Conservation (phyloP, 176 grass and related monocot species). For the Calamus simplicifolius region DNA sequence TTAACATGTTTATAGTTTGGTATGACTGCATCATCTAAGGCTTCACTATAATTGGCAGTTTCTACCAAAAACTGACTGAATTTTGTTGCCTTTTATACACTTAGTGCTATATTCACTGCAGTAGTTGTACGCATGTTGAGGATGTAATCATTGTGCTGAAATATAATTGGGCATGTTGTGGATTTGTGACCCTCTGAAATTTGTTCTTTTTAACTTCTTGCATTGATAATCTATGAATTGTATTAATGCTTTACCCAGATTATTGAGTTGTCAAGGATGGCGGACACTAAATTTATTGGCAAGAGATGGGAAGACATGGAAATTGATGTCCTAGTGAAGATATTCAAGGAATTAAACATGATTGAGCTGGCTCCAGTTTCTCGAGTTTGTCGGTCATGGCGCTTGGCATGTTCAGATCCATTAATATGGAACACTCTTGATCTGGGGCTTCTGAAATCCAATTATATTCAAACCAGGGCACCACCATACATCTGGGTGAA, state of each 20-base stretch:
- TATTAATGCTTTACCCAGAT: slow-evolving; percentile 20
- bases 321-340: slow-evolving; percentile 93
- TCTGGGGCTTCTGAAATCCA: slow-evolving; percentile 67
- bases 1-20: too few relatives aligned
- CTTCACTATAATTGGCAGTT: too few relatives aligned
- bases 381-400: slow-evolving; percentile 76
- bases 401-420: slow-evolving; percentile 75
- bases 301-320: slow-evolving; percentile 99
- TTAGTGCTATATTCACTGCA: too few relatives aligned
- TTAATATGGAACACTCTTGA: slow-evolving; percentile 91
- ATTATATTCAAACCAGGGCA: slow-evolving; percentile 87
- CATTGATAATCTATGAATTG: too few relatives aligned
- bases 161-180: too few relatives aligned
- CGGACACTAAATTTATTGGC: slow-evolving; percentile 57
- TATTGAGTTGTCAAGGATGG: slow-evolving; percentile 41
- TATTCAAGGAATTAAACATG: slow-evolving; percentile 93
- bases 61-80: too few relatives aligned
- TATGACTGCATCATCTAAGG: too few relatives aligned
- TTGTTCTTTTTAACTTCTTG: too few relatives aligned
- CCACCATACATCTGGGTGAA: slow-evolving; percentile 88
- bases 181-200: too few relatives aligned
- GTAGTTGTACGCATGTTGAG: too few relatives aligned
- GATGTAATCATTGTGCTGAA: too few relatives aligned
- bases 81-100: too few relatives aligned
- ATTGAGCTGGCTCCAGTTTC: slow-evolving; percentile 79